These are phyloP conservation scores for Talaromyces atroroseus DNA, from an alignment of 2,329 filamentous ascomycete species.

Conservation along the genomic window DNA sequence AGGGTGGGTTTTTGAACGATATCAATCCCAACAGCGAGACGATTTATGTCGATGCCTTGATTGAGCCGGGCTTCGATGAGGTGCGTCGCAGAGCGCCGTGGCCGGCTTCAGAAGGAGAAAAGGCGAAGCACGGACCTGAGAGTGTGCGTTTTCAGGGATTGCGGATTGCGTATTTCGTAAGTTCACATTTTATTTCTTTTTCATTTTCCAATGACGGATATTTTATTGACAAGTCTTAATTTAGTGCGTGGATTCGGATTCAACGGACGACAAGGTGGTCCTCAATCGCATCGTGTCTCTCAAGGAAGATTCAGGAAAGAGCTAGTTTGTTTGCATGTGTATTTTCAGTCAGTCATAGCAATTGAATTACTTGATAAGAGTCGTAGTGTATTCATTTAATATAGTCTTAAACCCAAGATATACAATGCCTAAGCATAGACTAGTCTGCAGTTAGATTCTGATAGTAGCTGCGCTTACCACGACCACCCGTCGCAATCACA, in stretches of 20 bases:
- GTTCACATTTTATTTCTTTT: not conserved
- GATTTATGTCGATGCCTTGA: slow-evolving; percentile 67
- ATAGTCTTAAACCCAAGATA: too few species aligned
- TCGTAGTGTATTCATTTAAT: too few species aligned
- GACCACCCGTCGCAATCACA: too few species aligned
- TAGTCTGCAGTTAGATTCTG: too few species aligned
- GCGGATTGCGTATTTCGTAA: slow-evolving; percentile 76
- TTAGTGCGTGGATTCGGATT: slow-evolving; percentile 64
- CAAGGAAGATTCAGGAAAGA: slow-evolving; percentile 55
- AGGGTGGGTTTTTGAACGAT: slow-evolving; percentile 76
- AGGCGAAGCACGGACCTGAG: slow-evolving; percentile 44
- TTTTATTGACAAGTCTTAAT: not conserved
- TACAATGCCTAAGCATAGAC: too few species aligned
- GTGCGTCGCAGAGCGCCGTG: slow-evolving; percentile 68
- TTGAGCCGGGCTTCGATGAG: slow-evolving; percentile 79
- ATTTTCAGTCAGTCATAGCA: not conserved
- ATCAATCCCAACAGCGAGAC: slow-evolving; percentile 80
- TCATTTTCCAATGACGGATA: not conserved
- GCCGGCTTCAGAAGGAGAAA: slow-evolving; percentile 69
- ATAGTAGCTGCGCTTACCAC: too few species aligned
- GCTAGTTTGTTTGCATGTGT: not conserved
- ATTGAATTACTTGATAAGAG: not conserved
- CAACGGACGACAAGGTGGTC: slow-evolving; percentile 69
- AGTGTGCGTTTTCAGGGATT: slow-evolving; percentile 79
- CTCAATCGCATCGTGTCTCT: slow-evolving; percentile 88